A percentile compares a stretch with the other conserved stretches of the same genome.
These are phyloP conservation scores for Alternaria gaisen DNA, from an alignment of 2,329 filamentous ascomycete genomes.

Conservation along the genomic window DNA sequence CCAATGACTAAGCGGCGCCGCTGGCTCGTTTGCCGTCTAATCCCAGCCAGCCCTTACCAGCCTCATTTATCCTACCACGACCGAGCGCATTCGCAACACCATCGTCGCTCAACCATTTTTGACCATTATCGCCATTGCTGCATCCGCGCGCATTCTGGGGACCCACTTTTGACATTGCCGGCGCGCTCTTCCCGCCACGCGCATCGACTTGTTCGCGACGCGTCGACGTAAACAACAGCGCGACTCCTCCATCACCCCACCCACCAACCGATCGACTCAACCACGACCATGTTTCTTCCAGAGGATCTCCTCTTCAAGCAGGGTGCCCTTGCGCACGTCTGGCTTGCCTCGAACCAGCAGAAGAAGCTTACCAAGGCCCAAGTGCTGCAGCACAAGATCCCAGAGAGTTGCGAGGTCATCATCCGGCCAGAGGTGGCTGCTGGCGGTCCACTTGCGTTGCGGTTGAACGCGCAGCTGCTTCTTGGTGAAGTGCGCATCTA, in stretches of 20 bases:
- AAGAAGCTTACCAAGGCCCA: slow-evolving; percentile 98
- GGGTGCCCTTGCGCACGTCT: slow-evolving; percentile 94
- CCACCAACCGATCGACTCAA: slow-evolving; percentile 16
- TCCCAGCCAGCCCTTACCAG: slow-evolving; percentile 21
- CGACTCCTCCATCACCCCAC: slow-evolving; percentile 23
- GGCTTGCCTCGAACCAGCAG: slow-evolving; percentile 97
- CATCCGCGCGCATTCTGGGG: slow-evolving; percentile 30
- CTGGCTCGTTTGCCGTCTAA: slow-evolving; percentile 14
- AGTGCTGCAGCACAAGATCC: slow-evolving; percentile 92
- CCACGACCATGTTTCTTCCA: slow-evolving; percentile 87
- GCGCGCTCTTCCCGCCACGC: slow-evolving; percentile 33
- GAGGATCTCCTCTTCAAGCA: slow-evolving; percentile 96
- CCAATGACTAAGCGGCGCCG: slow-evolving; percentile 15
- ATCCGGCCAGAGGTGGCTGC: slow-evolving; percentile 71
- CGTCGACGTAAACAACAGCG: slow-evolving; percentile 47
- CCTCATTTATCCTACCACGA: slow-evolving; percentile 25
- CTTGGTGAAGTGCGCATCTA: slow-evolving; percentile 98
- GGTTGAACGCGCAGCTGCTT: slow-evolving; percentile 90
- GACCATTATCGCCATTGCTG: slow-evolving; percentile 34
- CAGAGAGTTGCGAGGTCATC: slow-evolving; percentile 93
- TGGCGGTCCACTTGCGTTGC: slow-evolving; percentile 92
- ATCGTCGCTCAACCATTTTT: slow-evolving; percentile 27
- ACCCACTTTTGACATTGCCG: slow-evolving; percentile 25
- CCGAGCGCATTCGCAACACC: slow-evolving; percentile 32
- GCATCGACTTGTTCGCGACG: slow-evolving; percentile 39